Evolutionary conservation across 1,284 basidiomycete genomes (phyloP).

Genomic region (Tetrapyrgos nigripes): DNA sequence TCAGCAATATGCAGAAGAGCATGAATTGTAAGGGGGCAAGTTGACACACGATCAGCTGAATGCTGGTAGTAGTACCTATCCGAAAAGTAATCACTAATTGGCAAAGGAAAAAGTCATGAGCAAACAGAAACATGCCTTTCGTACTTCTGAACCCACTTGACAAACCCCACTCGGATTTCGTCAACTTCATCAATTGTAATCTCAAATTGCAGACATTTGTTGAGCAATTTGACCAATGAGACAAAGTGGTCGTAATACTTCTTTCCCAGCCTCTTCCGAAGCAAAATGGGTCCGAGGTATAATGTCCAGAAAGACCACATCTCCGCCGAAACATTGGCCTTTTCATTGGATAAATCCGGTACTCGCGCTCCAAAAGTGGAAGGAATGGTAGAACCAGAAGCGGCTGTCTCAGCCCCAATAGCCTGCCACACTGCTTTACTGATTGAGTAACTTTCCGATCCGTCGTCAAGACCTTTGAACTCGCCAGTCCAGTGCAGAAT

Average conservation of each 20-base stretch:
- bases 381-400: slow-evolving; percentile 45
- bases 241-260: slow-evolving; percentile 52
- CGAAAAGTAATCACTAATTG: too few species aligned
- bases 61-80: slow-evolving; percentile 48
- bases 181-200: slow-evolving; percentile 40
- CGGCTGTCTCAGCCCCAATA: too few species aligned
- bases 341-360: slow-evolving; percentile 43
- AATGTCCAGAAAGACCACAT: slow-evolving; percentile 44
- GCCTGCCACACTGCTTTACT: too few species aligned
- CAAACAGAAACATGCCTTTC: slow-evolving; percentile 47
- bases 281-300: slow-evolving; percentile 46
- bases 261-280: slow-evolving; percentile 32
- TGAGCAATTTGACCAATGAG: slow-evolving; percentile 43
- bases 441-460: too few species aligned
- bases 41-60: slow-evolving; percentile 30
- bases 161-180: slow-evolving; percentile 38
- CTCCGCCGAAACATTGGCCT: slow-evolving; percentile 30
- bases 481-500: too few species aligned
- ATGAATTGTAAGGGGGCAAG: slow-evolving; percentile 44
- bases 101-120: slow-evolving; percentile 5
- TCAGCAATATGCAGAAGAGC: too few species aligned
- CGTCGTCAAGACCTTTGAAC: too few species aligned
- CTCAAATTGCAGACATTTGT: slow-evolving; percentile 47
- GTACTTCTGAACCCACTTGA: slow-evolving; percentile 48
- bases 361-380: slow-evolving; percentile 41